A percentile compares a stretch with the other conserved stretches of the same genome.
phyloP scores from a whole-genome alignment of 192 early-diverging fungal genomes.

The Kickxella alabastrina region DNA sequence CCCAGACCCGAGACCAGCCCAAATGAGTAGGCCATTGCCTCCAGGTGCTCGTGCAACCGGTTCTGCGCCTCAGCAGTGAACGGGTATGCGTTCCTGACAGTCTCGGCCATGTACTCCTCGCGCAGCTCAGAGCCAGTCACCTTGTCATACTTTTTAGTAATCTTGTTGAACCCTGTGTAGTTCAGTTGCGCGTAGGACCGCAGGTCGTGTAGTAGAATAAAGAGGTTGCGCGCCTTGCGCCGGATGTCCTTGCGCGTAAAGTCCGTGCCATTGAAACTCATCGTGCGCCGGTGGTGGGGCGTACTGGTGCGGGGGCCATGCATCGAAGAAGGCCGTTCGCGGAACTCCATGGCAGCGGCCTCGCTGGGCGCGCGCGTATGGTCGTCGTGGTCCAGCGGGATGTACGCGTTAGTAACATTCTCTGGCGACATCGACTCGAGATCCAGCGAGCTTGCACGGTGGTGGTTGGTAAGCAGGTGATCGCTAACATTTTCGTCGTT shows the following conservation, averaged over 20 bases:
- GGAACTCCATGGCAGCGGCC: neutral
- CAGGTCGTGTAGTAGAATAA: constrained; percentile 78
- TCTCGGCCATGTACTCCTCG: constrained; percentile 61
- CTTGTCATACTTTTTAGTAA: constrained; percentile 97
- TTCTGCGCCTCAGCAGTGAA: constrained; percentile 64
- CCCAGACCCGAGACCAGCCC: constrained; percentile 20
- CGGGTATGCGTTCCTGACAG: constrained; percentile 64
- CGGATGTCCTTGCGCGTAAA: constrained; percentile 36
- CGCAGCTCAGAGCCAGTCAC: constrained; percentile 76
- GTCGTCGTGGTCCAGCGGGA: constrained; percentile 34
- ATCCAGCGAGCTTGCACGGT: constrained; percentile 2
- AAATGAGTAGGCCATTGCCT: constrained; percentile 26
- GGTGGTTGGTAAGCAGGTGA: neutral
- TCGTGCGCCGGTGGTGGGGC: constrained; percentile 22
- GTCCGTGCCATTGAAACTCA: constrained; percentile 19
- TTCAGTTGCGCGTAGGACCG: constrained; percentile 87
- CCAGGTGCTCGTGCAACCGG: constrained; percentile 62
- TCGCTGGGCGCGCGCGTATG: constrained; percentile 24
- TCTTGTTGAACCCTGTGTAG: constrained; percentile 89
- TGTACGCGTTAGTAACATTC: constrained; percentile 43
- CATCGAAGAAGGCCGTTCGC: neutral
- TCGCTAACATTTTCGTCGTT: neutral
- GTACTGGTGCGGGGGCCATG: constrained; percentile 8
- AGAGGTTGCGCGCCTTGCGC: constrained; percentile 66
- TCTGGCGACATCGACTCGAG: constrained; percentile 29